Percentiles rank a stretch among this genome's conserved stretches.
phyloP scores from a whole-genome alignment of 768 basidiomycete genomes.

The Panaeolus papilionaceus region DNA sequence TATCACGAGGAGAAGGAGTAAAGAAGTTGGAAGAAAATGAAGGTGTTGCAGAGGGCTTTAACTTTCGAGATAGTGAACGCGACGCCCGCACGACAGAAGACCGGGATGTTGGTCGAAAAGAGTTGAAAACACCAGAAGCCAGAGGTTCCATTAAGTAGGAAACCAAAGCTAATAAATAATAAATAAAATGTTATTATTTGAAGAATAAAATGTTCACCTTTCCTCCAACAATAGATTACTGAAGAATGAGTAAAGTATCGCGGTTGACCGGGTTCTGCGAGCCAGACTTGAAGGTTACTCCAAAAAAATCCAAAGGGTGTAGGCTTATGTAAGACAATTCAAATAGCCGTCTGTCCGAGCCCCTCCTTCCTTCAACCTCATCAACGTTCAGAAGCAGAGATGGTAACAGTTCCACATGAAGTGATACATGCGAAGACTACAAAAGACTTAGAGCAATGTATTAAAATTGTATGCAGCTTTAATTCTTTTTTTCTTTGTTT shows the following conservation, averaged over 20 bases:
- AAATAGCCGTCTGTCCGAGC: not conserved
- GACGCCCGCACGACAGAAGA: slow-evolving; percentile 23
- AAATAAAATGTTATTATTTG: not conserved
- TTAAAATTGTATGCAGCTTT: slow-evolving; percentile 50
- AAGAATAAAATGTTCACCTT: not conserved
- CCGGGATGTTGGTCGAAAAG: slow-evolving; percentile 46
- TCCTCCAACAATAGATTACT: not conserved
- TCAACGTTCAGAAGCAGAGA: slow-evolving; percentile 16
- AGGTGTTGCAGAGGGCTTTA: slow-evolving; percentile 27
- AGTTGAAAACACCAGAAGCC: slow-evolving; percentile 57
- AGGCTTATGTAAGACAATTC: not conserved
- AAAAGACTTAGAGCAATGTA: slow-evolving; percentile 68
- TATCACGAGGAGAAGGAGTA: slow-evolving; percentile 55
- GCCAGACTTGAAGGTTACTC: not conserved
- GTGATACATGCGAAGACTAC: slow-evolving; percentile 55
- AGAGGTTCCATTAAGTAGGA: slow-evolving; percentile 67
- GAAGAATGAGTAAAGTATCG: not conserved
- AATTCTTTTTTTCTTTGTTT: not conserved
- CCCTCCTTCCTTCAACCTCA: not conserved
- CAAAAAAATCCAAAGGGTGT: slow-evolving; percentile 10
- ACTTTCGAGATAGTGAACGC: slow-evolving; percentile 23
- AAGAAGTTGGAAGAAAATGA: slow-evolving; percentile 56
- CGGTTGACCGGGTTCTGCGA: slow-evolving; percentile 5
- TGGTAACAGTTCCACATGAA: slow-evolving; percentile 54
- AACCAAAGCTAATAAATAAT: slow-evolving; percentile 24